phyloP scores from a whole-genome alignment of 352 stramenopile species.

The Pythium scleroteichum region DNA sequence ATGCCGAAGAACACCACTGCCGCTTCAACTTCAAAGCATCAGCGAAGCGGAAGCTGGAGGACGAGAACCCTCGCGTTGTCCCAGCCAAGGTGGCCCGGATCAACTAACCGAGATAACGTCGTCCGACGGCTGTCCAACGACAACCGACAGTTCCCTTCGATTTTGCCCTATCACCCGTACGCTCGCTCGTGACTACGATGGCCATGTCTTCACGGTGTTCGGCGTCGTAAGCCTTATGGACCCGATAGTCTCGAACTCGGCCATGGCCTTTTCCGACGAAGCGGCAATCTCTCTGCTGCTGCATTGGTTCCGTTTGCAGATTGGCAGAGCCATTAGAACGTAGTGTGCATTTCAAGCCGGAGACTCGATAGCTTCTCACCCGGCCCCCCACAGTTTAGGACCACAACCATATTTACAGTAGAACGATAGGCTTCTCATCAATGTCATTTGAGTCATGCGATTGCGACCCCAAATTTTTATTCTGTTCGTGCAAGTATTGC shows the following conservation, averaged over 20 bases:
- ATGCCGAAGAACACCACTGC: constrained; percentile 88
- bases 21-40: constrained; percentile 87
- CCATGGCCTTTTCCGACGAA: neutral
- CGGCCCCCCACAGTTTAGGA: constrained; percentile 26
- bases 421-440: constrained; percentile 4
- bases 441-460: neutral
- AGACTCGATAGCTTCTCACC: constrained; percentile 8
- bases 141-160: constrained; percentile 7
- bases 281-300: neutral
- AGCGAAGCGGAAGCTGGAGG: constrained; percentile 80
- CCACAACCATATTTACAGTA: constrained; percentile 26
- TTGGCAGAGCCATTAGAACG: constrained; percentile 20
- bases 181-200: neutral
- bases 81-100: constrained; percentile 83
- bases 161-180: constrained; percentile 16
- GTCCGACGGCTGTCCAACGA: neutral
- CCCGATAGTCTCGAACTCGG: neutral
- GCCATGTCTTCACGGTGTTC: neutral
- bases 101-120: constrained; percentile 48
- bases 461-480: no score
- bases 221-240: constrained; percentile 8
- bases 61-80: constrained; percentile 82
- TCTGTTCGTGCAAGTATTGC: no score
- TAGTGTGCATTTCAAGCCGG: constrained; percentile 28
- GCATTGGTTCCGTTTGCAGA: neutral